A percentile compares a stretch with the other conserved stretches of the same genome.
These are phyloP conservation scores for Fusarium sp. DNA, from an alignment of 2,329 filamentous ascomycete genomes.

Conservation along the genomic window DNA sequence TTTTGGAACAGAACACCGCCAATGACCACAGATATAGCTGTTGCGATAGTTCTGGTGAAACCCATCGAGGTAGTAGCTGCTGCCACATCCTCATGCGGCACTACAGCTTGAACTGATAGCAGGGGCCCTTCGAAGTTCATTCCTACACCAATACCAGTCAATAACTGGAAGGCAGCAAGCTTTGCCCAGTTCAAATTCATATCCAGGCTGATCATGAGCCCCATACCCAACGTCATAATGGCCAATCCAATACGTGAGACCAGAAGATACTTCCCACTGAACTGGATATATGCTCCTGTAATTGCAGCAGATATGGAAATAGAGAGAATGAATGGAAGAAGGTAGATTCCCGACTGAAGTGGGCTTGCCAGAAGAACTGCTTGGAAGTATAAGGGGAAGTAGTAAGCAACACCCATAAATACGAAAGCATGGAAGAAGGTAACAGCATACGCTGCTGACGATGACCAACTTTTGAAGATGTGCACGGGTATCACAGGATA, in stretches of 20 bases:
- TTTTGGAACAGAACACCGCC: constrained; percentile 81
- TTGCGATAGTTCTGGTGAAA: constrained; percentile 72
- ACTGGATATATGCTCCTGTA: constrained; percentile 58
- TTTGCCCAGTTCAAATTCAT: constrained; percentile 60
- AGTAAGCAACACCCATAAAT: constrained; percentile 76
- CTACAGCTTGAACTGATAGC: constrained; percentile 72
- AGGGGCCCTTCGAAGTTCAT: constrained; percentile 73
- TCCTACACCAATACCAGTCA: constrained; percentile 70
- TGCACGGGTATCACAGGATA: constrained; percentile 77
- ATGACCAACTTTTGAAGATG: constrained; percentile 68
- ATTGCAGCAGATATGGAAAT: constrained; percentile 58
- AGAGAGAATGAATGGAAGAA: constrained; percentile 70
- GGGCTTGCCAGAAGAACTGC: constrained; percentile 71
- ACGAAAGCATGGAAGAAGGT: constrained; percentile 63
- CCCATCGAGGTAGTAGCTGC: constrained; percentile 72
- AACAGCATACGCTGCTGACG: constrained; percentile 65
- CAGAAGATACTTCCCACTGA: constrained; percentile 69
- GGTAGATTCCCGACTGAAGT: constrained; percentile 69
- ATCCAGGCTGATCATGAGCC: constrained; percentile 67
- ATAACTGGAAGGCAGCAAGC: constrained; percentile 67
- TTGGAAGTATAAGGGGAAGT: constrained; percentile 80
- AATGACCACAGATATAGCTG: constrained; percentile 73
- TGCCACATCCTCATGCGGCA: constrained; percentile 70
- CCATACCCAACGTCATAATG: constrained; percentile 70
- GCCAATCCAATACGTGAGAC: constrained; percentile 65